Evolutionary conservation across 1,284 basidiomycete genomes (phyloP).

Genomic region (Boletus holoroseus): DNA sequence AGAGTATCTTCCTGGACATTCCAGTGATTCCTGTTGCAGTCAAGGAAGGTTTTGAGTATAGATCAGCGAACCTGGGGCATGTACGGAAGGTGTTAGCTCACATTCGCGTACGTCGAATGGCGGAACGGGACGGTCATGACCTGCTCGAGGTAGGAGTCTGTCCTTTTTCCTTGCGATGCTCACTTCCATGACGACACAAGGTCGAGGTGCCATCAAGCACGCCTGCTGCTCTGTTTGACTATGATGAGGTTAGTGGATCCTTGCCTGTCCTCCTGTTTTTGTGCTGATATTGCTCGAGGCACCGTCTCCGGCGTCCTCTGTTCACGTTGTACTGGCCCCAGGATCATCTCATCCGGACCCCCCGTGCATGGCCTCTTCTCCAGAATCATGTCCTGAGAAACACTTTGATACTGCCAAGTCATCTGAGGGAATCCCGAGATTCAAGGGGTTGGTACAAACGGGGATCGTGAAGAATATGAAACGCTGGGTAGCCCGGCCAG

Average conservation of each 20-base stretch:
- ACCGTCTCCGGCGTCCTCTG: background rate
- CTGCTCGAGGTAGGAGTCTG: background rate
- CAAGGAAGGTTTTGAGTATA: background rate
- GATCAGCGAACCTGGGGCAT: background rate
- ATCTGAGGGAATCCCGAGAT: background rate
- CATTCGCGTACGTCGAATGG: background rate
- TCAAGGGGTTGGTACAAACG: background rate
- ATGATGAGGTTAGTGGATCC: background rate
- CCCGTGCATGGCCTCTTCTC: no score
- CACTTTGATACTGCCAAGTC: background rate
- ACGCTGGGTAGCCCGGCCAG: background rate
- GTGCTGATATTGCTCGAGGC: background rate
- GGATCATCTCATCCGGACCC: background rate
- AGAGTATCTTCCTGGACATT: conserved; percentile 2
- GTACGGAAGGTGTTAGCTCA: background rate
- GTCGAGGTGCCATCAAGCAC: background rate
- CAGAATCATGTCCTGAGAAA: background rate
- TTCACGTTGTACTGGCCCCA: background rate
- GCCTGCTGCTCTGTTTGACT: background rate
- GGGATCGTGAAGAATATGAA: background rate
- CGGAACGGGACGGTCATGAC: background rate
- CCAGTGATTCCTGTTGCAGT: background rate
- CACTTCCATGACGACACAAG: background rate
- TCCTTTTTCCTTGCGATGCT: background rate
- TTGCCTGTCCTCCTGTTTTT: background rate